Evolutionary conservation across 2,329 filamentous ascomycete genomes (phyloP), one percentile per base, ranked within the genome.

Genomic region (Colletotrichum ledebouriae): DNA sequence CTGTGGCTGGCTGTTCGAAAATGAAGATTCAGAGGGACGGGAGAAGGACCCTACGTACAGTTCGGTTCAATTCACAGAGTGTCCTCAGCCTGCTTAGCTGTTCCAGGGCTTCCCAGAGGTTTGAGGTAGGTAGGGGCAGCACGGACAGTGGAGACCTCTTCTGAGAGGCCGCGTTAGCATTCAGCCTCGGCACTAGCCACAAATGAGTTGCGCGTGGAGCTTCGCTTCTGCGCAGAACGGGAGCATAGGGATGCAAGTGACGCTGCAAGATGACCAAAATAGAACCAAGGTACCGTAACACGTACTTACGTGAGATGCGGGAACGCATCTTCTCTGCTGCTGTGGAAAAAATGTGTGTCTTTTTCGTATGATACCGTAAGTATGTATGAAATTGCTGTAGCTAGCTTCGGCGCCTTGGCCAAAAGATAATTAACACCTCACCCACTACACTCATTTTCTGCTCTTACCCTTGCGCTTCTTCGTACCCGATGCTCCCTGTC

Each of bases 381-480:
- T 59, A 53, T 55, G 53, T 64, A 58, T 59, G 52, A 33, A 59
- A 64, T 29, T 59, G 60, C 39, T 64, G 46, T 59, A 47, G 22
- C 39, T 67, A 64, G 60, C 53, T 53, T 15, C 46, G 41, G 39
- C 46, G 29, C 10, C 25, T 39, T 49, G 33, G 57, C 57, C 57
- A 17, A 13, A 52, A 34, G 33, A 29, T 29, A 29, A 29, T 29
- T 29, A 29, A 29, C 29, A 9, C 29, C 29, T 29, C 33, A 52
- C 33, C 49, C 57, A 39, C 33, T 42, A 22, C 42, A 41, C 42
- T 69, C 33, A 69, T n/a, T 62, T 69, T 20, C 63, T 58, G 20
- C 67, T 53, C 64, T 65, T 69, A 29, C 68, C 68, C 70, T 63
- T 71, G 37, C 70, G 70, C 47, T 69, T 71, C 46, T 59, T 70